Evolutionary conservation across 2,329 filamentous ascomycete species (phyloP).

Genomic region (Trichoderma gracile): DNA sequence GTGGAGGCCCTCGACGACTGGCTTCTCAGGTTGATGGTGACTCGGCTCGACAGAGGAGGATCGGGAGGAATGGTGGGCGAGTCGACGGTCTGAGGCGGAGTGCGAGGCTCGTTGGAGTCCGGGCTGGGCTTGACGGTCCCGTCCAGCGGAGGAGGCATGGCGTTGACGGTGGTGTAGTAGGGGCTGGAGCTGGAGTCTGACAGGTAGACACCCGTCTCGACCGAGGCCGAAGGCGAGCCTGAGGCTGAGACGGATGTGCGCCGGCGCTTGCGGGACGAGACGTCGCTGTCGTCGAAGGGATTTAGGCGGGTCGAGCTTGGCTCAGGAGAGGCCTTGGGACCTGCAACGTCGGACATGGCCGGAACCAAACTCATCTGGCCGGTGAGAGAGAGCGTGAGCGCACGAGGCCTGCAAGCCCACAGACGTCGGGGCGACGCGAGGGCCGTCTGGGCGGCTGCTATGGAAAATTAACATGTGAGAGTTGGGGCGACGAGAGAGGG

Average conservation of each 20-base stretch:
- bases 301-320: constrained; percentile 63
- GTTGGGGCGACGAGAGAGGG: constrained; percentile 34
- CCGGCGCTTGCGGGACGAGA: constrained; percentile 60
- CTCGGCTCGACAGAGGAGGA: constrained; percentile 54
- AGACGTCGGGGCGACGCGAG: constrained; percentile 54
- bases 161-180: constrained; percentile 30
- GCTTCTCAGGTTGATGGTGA: constrained; percentile 62
- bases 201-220: constrained; percentile 43
- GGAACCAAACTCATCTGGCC: constrained; percentile 58
- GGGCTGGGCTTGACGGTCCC: constrained; percentile 43
- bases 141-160: constrained; percentile 34
- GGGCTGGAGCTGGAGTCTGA: constrained; percentile 39
- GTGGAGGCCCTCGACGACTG: constrained; percentile 44
- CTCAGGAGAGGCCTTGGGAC: constrained; percentile 63
- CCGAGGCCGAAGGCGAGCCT: constrained; percentile 55
- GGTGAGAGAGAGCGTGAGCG: constrained; percentile 40
- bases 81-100: constrained; percentile 42
- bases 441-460: constrained; percentile 56
- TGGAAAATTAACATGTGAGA: constrained; percentile 58
- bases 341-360: constrained; percentile 53
- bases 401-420: constrained; percentile 49
- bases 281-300: constrained; percentile 62
- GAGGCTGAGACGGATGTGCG: constrained; percentile 59
- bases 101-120: constrained; percentile 39
- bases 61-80: constrained; percentile 37